A percentile compares a stretch with the other conserved stretches of the same genome.
These are phyloP conservation scores for Chamaenerion angustifolium DNA, from an alignment of 345 rosid genomes.

Conservation along the genomic window DNA sequence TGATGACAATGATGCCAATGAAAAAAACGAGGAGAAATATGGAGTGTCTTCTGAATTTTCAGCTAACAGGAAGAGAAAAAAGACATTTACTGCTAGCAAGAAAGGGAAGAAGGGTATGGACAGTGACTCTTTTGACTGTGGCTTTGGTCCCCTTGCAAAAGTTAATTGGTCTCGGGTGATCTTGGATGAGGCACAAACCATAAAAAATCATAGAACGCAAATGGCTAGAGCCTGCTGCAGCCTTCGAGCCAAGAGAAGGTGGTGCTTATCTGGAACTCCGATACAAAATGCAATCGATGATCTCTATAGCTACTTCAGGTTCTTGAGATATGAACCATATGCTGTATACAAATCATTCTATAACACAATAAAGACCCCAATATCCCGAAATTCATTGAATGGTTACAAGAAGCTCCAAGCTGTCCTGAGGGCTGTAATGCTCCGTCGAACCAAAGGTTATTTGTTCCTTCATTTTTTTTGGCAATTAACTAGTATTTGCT, in stretches of 20 bases:
- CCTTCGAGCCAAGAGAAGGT: constrained; percentile 85
- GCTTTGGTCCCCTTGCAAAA: constrained; percentile 63
- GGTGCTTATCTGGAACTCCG: constrained; percentile 99
- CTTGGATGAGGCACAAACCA: constrained; percentile 95
- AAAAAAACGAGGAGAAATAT: constrained; percentile 35
- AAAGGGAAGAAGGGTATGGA: constrained; percentile 46
- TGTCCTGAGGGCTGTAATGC: constrained; percentile 72
- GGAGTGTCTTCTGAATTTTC: constrained; percentile 41
- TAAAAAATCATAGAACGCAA: constrained; percentile 91
- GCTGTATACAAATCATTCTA: constrained; percentile 51
- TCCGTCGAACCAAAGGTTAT: constrained; percentile 93
- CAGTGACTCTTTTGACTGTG: constrained; percentile 41
- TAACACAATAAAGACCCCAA: constrained; percentile 48
- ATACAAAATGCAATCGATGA: constrained; percentile 87
- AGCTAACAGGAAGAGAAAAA: constrained; percentile 48
- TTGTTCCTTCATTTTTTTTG: constrained; percentile 2
- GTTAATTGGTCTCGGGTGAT: constrained; percentile 77
- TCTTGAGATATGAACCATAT: constrained; percentile 80
- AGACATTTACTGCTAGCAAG: constrained; percentile 26
- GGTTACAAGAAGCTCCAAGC: constrained; percentile 96
- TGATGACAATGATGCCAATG: constrained; percentile 58
- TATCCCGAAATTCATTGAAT: constrained; percentile 46
- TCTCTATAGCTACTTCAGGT: constrained; percentile 90
- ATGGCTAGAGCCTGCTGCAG: constrained; percentile 95
- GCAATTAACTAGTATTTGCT: too few relatives aligned